Evolutionary conservation across 352 stramenopile genomes (phyloP).

Genomic region (Lagenidium giganteum): DNA sequence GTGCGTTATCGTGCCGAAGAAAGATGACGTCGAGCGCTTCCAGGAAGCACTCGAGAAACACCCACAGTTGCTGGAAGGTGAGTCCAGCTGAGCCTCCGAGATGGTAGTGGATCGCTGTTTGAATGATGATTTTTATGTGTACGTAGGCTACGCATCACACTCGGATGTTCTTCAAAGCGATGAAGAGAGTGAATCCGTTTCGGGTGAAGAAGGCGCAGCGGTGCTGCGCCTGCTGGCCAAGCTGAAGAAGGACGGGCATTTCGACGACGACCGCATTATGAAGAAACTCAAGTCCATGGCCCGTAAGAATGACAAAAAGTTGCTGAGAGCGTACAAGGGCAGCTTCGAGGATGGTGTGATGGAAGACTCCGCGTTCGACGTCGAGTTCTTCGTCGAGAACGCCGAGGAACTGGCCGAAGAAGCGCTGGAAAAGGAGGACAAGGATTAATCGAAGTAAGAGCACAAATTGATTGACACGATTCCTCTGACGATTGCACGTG

Average conservation of each 20-base stretch:
- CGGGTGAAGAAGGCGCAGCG: slow-evolving; percentile 46
- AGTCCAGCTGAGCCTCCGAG: too few relatives aligned
- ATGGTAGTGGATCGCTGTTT: background rate
- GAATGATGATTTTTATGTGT: too few relatives aligned
- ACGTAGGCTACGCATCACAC: too few relatives aligned
- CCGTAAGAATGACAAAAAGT: slow-evolving; percentile 72
- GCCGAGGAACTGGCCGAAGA: slow-evolving; percentile 76
- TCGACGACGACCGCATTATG: slow-evolving; percentile 54
- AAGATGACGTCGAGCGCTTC: slow-evolving; percentile 63
- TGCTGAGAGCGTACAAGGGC: slow-evolving; percentile 76
- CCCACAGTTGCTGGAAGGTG: slow-evolving; percentile 48
- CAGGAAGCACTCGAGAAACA: slow-evolving; percentile 41
- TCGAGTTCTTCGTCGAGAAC: slow-evolving; percentile 81
- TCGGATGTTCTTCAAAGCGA: background rate
- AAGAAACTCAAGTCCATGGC: slow-evolving; percentile 84
- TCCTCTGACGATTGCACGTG: background rate
- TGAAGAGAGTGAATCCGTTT: too few relatives aligned
- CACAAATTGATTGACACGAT: slow-evolving; percentile 9
- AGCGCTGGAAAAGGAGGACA: slow-evolving; percentile 19
- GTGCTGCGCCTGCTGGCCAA: slow-evolving; percentile 72
- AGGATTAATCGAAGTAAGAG: slow-evolving; percentile 11
- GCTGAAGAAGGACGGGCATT: slow-evolving; percentile 75
- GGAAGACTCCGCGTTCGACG: slow-evolving; percentile 62
- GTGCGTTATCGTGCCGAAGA: slow-evolving; percentile 66
- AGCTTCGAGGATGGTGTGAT: slow-evolving; percentile 58